Evolutionary conservation across 2,329 filamentous ascomycete genomes (phyloP).

Genomic region (Fusarium sp.): DNA sequence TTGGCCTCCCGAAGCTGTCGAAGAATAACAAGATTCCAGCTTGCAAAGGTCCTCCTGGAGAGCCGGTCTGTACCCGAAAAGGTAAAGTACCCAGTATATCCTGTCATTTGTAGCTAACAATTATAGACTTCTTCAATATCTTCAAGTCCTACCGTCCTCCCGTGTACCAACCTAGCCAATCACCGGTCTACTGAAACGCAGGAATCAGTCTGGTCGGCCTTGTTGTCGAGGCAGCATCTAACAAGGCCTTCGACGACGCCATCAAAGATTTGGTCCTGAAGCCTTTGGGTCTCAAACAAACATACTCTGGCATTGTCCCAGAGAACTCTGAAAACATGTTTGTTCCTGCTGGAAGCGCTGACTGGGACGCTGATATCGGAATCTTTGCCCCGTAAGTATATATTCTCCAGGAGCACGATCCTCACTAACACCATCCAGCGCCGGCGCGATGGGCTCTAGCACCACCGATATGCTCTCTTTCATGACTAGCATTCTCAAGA

Average conservation of each 20-base stretch:
- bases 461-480: neutral
- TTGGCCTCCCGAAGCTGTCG: neutral
- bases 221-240: neutral
- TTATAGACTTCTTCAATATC: neutral
- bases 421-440: neutral
- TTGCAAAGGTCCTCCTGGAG: neutral
- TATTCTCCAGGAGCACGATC: fast-evolving
- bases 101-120: neutral
- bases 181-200: neutral
- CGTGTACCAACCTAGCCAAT: neutral
- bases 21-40: neutral
- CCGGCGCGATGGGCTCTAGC: neutral
- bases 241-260: neutral
- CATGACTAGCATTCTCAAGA: neutral
- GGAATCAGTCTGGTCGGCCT: neutral
- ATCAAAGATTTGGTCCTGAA: neutral
- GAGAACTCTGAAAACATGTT: neutral
- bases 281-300: neutral
- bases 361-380: neutral
- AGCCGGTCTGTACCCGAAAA: neutral
- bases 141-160: neutral
- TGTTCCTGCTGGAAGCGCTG: neutral
- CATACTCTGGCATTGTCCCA: neutral
- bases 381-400: neutral
- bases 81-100: too few relatives aligned